Evolutionary conservation across 805 yeast genomes (phyloP), one percentile per base, ranked within the genome.

Genomic region (Yarrowia divulgata): DNA sequence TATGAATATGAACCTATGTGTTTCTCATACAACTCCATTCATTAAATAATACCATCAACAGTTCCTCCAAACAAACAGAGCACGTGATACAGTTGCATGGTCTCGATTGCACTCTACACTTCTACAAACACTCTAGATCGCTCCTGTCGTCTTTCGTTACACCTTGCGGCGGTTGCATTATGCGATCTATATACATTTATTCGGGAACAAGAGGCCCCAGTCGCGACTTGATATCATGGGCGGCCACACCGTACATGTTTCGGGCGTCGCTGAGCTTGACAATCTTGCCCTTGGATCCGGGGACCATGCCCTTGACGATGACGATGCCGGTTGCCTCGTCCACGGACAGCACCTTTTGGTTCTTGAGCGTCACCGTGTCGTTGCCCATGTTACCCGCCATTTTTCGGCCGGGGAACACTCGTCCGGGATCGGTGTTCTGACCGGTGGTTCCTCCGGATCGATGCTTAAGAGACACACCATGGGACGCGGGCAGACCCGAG

Each of bases 321-420:
- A 95, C 81, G 69, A 91, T 88, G 12, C 97, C 97, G 69, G 88
- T 87, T 67, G 85, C 93, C 57, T 89, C 92, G 77, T 91, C 93
- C 12, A 89, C 89, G 76, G 90, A 90, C 75, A 95, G 81, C 29
- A 95, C 88, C 76, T 88, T 84, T 34, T 88, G 83, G 78, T 92
- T 93, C 77, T 88, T 90, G 34, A 87, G 85, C 3, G 98, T 94
- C 71, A 86, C 85, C 73, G 82, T 83, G 69, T 85, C 83, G 71
- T 86, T 88, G 73, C 99, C 99, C 95, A 93, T 89, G 79, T 91
- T 90, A 73, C 99, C 99, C 45, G 98, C 97, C 99, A 95, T 94
- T 81, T 93, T 94, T 82, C 91, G 93, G 32, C 98, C 98, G 16
- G 98, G 98, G 71, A 93, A 82, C 67, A 93, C 91, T 82, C 99